Evolutionary conservation across 768 basidiomycete genomes (phyloP).

Genomic region (Mycena indigotica): DNA sequence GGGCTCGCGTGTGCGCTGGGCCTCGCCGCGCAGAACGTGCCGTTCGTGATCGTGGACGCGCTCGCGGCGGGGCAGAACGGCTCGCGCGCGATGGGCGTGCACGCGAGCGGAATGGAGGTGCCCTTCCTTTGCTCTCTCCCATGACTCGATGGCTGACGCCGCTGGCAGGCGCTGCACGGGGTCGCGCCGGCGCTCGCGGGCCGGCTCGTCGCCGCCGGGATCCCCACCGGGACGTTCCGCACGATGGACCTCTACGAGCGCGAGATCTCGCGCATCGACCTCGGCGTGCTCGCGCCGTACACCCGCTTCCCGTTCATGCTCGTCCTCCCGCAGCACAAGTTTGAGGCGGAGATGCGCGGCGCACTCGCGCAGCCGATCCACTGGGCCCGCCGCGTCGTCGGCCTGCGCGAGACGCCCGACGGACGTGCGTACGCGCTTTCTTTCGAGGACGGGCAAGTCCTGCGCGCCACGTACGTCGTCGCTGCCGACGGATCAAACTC

Average conservation of each 20-base stretch:
- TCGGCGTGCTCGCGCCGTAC: constrained; percentile 30
- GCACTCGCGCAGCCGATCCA: background rate
- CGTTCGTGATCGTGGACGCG: constrained; percentile 38
- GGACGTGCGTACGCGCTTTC: too few relatives aligned
- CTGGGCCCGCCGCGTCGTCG: too few relatives aligned
- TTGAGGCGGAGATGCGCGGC: background rate
- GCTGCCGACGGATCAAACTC: background rate
- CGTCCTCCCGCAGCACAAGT: constrained; percentile 41
- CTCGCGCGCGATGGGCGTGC: constrained; percentile 43
- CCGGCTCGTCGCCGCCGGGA: background rate
- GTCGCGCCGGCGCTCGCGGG: background rate
- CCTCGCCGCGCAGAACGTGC: constrained; percentile 37
- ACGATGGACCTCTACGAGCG: background rate
- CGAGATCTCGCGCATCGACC: background rate
- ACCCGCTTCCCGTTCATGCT: constrained; percentile 38
- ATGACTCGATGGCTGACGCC: too few relatives aligned
- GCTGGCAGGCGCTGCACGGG: background rate
- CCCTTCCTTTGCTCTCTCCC: background rate
- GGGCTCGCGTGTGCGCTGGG: constrained; percentile 43
- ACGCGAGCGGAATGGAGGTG: constrained; percentile 47
- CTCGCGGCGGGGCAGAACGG: constrained; percentile 29
- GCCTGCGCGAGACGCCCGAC: background rate
- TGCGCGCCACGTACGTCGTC: background rate
- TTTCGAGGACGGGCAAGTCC: background rate
- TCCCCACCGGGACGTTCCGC: background rate